These are phyloP conservation scores for Daldinia grandis DNA, from an alignment of 495 filamentous ascomycete species.

Conservation along the genomic window DNA sequence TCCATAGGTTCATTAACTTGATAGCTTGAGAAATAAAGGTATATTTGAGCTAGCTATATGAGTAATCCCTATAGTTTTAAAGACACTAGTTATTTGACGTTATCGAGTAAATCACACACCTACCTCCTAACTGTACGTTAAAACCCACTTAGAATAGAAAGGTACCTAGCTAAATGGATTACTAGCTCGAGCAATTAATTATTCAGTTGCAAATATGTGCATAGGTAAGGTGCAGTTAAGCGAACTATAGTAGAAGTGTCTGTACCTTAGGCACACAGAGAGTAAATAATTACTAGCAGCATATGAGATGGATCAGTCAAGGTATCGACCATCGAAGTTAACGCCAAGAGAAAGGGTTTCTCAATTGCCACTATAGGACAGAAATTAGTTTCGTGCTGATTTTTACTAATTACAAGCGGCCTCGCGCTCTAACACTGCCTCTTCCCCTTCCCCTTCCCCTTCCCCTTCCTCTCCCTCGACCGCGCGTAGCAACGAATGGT, in stretches of 20 bases:
- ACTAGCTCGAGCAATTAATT: background rate
- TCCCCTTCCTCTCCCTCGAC: slow-evolving; percentile 35
- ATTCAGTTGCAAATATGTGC: too few relatives aligned
- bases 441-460: slow-evolving; percentile 33
- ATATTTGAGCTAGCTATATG: too few relatives aligned
- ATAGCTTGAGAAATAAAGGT: too few relatives aligned
- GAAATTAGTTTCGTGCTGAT: background rate
- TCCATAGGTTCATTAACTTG: too few relatives aligned
- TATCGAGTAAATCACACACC: too few relatives aligned
- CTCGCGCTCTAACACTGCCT: slow-evolving; percentile 6
- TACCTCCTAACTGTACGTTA: too few relatives aligned
- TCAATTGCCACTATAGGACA: background rate
- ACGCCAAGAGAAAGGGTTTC: background rate
- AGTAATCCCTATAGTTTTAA: too few relatives aligned
- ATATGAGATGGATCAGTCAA: background rate
- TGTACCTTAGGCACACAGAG: background rate
- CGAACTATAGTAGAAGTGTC: background rate
- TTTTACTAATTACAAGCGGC: slow-evolving; percentile 6
- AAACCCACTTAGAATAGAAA: too few relatives aligned
- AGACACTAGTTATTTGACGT: too few relatives aligned
- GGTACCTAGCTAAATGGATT: background rate
- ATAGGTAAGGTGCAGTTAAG: too few relatives aligned
- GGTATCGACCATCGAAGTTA: background rate
- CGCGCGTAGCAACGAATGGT: slow-evolving; percentile 16
- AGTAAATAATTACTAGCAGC: background rate